A percentile compares a stretch with the other conserved stretches of the same genome.
phyloP scores from a whole-genome alignment of 1,284 basidiomycete species.

The Leccinum angustisporum region DNA sequence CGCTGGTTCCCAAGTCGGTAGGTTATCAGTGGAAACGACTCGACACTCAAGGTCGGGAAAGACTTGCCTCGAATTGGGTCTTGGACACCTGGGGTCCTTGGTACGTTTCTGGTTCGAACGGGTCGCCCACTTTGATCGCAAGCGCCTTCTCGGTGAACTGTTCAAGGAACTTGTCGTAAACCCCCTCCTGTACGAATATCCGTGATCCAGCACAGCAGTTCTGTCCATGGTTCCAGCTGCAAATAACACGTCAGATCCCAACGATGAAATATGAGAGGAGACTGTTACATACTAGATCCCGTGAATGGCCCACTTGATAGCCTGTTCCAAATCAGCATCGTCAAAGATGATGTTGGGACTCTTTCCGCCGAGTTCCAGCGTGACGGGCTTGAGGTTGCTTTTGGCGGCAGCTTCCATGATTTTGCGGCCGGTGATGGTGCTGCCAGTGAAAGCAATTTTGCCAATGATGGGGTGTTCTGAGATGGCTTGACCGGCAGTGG shows the following conservation, averaged over 20 bases:
- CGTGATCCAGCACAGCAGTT: conserved; percentile 69
- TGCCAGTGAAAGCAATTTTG: conserved; percentile 53
- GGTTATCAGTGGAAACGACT: not conserved
- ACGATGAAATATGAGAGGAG: not conserved
- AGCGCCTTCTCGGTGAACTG: conserved; percentile 49
- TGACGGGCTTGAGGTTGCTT: conserved; percentile 70
- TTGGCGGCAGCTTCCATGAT: conserved; percentile 68
- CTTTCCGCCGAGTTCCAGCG: conserved; percentile 77
- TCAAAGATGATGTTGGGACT: conserved; percentile 61
- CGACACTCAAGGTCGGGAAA: not conserved
- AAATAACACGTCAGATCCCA: conserved; percentile 18
- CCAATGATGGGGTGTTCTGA: conserved; percentile 46
- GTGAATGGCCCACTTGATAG: conserved; percentile 64
- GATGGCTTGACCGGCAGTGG: conserved; percentile 25
- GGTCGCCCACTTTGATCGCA: conserved; percentile 60
- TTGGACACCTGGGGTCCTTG: conserved; percentile 76
- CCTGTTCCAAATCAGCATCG: conserved; percentile 58
- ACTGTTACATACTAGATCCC: conserved; percentile 49
- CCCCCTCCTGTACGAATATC: conserved; percentile 64
- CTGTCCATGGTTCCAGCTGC: conserved; percentile 66
- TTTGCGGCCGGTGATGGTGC: conserved; percentile 64
- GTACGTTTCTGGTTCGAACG: conserved; percentile 61
- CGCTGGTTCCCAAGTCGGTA: not conserved
- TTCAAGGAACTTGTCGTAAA: conserved; percentile 60
- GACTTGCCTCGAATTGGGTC: conserved; percentile 40